phyloP scores from a whole-genome alignment of 352 stramenopile genomes.

The Phytophthora chlamydospora region DNA sequence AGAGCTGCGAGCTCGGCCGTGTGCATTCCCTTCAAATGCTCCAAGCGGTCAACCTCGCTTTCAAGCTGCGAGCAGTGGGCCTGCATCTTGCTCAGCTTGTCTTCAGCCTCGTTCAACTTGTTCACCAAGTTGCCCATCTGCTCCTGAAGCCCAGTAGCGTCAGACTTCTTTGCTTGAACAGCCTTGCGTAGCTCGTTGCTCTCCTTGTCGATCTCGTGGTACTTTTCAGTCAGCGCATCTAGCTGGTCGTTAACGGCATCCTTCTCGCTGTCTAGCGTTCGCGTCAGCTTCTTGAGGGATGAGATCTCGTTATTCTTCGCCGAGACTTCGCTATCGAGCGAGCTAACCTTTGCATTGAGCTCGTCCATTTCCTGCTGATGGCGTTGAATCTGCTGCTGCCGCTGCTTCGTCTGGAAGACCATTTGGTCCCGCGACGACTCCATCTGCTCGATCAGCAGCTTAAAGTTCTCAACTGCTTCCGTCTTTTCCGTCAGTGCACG shows the following conservation, averaged over 20 bases:
- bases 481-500: constrained; percentile 67
- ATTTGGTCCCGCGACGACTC: constrained; percentile 82
- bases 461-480: constrained; percentile 69
- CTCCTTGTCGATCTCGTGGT: constrained; percentile 62
- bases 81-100: constrained; percentile 49
- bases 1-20: constrained; percentile 70
- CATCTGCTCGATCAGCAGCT: constrained; percentile 83
- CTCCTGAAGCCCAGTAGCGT: constrained; percentile 56
- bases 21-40: constrained; percentile 71
- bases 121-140: constrained; percentile 61
- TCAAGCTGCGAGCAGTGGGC: constrained; percentile 51
- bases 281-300: constrained; percentile 72
- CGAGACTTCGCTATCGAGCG: constrained; percentile 50
- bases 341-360: constrained; percentile 51
- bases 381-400: constrained; percentile 68
- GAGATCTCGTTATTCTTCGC: constrained; percentile 54
- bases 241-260: constrained; percentile 73
- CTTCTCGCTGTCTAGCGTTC: constrained; percentile 75
- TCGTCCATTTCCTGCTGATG: constrained; percentile 61
- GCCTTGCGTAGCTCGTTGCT: constrained; percentile 49
- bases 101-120: constrained; percentile 63
- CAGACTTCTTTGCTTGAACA: constrained; percentile 37
- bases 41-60: constrained; percentile 55
- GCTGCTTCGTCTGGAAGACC: constrained; percentile 78
- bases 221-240: constrained; percentile 75